Base-by-base conservation (phyloP, 208 protist genomes). In the Acanthamoeba polyphaga region DNA sequence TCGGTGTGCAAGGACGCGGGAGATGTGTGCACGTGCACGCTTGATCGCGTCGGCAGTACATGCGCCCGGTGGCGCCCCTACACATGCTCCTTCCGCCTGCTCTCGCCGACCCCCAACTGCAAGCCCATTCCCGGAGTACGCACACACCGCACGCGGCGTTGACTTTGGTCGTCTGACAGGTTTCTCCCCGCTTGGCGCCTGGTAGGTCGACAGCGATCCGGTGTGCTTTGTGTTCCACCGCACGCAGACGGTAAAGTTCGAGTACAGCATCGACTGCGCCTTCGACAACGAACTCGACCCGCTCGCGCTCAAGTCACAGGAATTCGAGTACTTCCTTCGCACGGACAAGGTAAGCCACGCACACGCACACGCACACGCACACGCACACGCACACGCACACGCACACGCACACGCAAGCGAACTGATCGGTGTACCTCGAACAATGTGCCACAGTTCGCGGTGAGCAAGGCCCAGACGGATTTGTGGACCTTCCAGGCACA, bases 141-240 rank as follows among this genome's bases (percentile, higher is more conserved):
- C 22, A 15, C 17, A 43, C 72, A 51, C 72, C 60, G 22, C 60
- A 66, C 60, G 5, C 60, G 22, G 29, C 13, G 22, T 13, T 72
- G 10, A 27, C 13, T 12, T 27, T 5, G 66, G n/a, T 72, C 22
- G 29, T 34, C 22, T 34, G 29, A 34, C 66, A 3, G 38, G 38
- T 27, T 72, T 72, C 9, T 9, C 13, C 12, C 2, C 2, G 24
- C 60, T 29, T n/a, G 60, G 60, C 60, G 60, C 60, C 5, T 88
- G 22, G 7, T 58, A 76, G 87, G 51, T 92, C 13, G 87, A 92
- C 62, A 32, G 32, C 13, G 87, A 92, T 51, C 87, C 87, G 8
- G 87, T 92, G 34, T 92, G 87, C 62, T 92, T 92, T 29, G 49
- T 74, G 27, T 92, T 74, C 43, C 32, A 27, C 10, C 87, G 87